Evolutionary conservation across 1,139 yeast genomes (phyloP), one percentile per base, ranked within the genome.

Genomic region (Yamadazyma friedrichii): DNA sequence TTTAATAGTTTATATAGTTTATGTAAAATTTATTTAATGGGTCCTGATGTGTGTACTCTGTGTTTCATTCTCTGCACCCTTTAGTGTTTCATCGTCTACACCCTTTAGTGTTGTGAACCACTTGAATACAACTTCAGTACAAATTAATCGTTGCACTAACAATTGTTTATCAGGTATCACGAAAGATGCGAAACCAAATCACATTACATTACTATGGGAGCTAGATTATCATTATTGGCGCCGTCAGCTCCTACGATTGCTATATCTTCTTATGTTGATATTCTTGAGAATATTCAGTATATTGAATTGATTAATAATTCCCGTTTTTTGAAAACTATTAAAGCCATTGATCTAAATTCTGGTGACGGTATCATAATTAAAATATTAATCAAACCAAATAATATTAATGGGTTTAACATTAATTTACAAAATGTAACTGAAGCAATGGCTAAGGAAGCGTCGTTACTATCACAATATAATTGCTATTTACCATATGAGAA

Each of bases 221-320:
- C 88, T 15, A 85, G 86, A 59, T 67, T 91, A 50, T 89, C 97
- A 4, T 69, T 87, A 36, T 65, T 88, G 56, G 88, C 96, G 24
- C 96, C 96, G 6, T 81, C 93, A 11, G 89, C 97, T 3, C 91
- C 95, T 4, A 87, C 97, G 1, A 88, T 93, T 53, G 96, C 95
- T 10, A 75, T 89, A 4, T 89, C 94, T 26, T 91, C 98, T 1
- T 93, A 91, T 54, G 78, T 93, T 30, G 87, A 87, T 53, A 88
- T 87, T 39, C 68, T 93, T 17, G 80, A 80, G 25, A 80, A 82
- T 45, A 72, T 86, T 38, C 91, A 87, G 52, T 91, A 87, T 57
- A 74, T 84, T 8, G 80, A 84, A 41, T 65, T 88, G 38, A 74
- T 84, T 39, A 82, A 82, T 50, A 83, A 93, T 39, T 82, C 93